Conservation (phyloP, 768 basidiomycete genomes). For the Mycena chlorophos region DNA sequence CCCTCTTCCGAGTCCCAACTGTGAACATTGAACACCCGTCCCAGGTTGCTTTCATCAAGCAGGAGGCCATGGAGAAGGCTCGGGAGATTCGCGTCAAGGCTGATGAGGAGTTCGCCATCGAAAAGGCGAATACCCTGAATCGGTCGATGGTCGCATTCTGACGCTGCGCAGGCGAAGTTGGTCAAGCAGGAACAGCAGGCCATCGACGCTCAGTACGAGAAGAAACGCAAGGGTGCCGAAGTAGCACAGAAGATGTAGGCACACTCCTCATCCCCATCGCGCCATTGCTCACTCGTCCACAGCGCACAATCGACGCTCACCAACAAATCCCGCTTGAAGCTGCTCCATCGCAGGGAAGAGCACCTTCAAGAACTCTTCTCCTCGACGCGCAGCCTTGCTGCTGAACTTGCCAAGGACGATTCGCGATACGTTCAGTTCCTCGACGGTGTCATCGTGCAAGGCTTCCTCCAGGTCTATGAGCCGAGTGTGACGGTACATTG, state of each 20-base stretch:
- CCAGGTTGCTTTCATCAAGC: constrained; percentile 97
- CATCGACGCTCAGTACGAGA: constrained; percentile 92
- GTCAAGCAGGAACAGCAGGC: constrained; percentile 95
- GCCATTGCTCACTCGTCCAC: constrained; percentile 9
- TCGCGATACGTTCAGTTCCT: constrained; percentile 80
- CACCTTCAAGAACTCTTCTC: constrained; percentile 87
- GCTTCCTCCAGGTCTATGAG: constrained; percentile 81
- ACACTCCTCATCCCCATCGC: not conserved
- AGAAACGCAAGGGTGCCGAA: constrained; percentile 93
- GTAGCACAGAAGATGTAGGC: constrained; percentile 94
- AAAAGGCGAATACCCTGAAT: constrained; percentile 62
- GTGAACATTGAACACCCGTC: constrained; percentile 3
- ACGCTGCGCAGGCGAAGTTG: constrained; percentile 75
- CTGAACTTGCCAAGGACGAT: constrained; percentile 62
- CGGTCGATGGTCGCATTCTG: not conserved
- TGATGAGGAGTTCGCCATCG: constrained; percentile 98
- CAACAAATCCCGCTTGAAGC: constrained; percentile 90
- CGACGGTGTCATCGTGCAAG: constrained; percentile 82
- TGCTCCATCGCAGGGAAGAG: constrained; percentile 90
- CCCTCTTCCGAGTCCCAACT: constrained; percentile 4
- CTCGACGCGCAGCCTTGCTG: constrained; percentile 62
- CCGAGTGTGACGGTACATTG: constrained; percentile 63
- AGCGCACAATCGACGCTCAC: constrained; percentile 95
- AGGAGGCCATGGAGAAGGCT: constrained; percentile 96
- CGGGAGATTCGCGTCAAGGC: constrained; percentile 97